phyloP scores from a whole-genome alignment of 352 stramenopile species.

The Globisporangium barbulae region DNA sequence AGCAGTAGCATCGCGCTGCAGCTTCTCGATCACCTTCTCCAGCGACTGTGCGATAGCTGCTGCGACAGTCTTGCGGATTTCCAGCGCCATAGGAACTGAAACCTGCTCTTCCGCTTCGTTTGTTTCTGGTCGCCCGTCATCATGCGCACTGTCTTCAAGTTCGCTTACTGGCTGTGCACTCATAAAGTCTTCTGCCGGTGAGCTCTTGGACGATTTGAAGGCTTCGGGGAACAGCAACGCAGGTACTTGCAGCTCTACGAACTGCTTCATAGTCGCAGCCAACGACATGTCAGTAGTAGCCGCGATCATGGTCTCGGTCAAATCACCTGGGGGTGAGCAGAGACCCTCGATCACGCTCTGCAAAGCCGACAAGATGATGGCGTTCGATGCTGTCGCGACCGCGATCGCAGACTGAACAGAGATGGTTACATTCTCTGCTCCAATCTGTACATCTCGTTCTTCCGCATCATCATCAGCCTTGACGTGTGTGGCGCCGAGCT shows the following conservation, averaged over 20 bases:
- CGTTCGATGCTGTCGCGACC: constrained; percentile 17
- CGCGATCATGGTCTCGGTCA: constrained; percentile 17
- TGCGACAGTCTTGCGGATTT: constrained; percentile 24
- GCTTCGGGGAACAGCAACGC: neutral
- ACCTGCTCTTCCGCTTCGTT: constrained; percentile 2
- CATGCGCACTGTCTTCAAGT: neutral
- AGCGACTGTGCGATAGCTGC: constrained; percentile 20
- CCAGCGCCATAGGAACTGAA: constrained; percentile 23
- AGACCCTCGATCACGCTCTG: constrained; percentile 24
- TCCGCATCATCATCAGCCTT: neutral
- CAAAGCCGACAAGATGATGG: constrained; percentile 26
- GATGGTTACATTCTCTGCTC: neutral
- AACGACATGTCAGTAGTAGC: constrained; percentile 2
- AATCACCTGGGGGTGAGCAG: constrained; percentile 6
- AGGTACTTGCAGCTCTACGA: neutral
- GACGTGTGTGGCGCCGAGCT: neutral
- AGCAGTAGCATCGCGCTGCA: neutral
- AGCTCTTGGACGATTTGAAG: neutral
- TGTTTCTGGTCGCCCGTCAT: neutral
- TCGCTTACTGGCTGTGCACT: neutral
- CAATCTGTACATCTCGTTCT: constrained; percentile 3
- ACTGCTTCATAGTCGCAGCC: neutral
- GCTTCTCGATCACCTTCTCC: constrained; percentile 22
- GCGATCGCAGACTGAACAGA: constrained; percentile 17
- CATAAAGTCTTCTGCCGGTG: neutral